Conservation (phyloP, 2,329 filamentous ascomycete species). For the Diaporthe sp. region DNA sequence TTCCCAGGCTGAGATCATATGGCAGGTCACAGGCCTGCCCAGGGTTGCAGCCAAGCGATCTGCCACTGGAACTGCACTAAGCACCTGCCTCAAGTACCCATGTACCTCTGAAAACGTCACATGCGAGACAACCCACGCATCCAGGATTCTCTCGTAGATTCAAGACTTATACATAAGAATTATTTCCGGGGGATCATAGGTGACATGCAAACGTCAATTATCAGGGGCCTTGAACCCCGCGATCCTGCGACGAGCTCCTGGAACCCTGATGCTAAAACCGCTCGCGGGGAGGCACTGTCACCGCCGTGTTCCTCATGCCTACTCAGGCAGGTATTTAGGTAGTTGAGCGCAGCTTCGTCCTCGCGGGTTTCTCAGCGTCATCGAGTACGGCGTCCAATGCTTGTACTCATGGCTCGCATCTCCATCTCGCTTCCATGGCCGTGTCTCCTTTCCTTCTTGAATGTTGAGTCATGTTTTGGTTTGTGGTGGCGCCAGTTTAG, state of each 20-base stretch:
- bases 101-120: constrained; percentile 17
- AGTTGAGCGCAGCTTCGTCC: background rate
- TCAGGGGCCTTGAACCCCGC: no score
- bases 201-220: background rate
- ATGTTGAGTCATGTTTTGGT: background rate
- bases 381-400: background rate
- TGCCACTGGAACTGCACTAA: background rate
- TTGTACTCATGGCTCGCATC: background rate
- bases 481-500: background rate
- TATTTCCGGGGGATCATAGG: background rate
- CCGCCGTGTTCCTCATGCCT: background rate
- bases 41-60: constrained; percentile 20
- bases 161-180: background rate
- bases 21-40: constrained; percentile 20
- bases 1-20: constrained; percentile 19
- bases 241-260: background rate
- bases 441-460: background rate
- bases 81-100: background rate
- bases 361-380: background rate
- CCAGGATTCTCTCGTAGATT: background rate
- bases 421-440: background rate
- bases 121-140: background rate
- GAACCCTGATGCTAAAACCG: background rate
- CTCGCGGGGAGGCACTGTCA: no score
- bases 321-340: background rate